Evolutionary conservation across 2,329 filamentous ascomycete species (phyloP).

Genomic region (Shiraia bambusicola): DNA sequence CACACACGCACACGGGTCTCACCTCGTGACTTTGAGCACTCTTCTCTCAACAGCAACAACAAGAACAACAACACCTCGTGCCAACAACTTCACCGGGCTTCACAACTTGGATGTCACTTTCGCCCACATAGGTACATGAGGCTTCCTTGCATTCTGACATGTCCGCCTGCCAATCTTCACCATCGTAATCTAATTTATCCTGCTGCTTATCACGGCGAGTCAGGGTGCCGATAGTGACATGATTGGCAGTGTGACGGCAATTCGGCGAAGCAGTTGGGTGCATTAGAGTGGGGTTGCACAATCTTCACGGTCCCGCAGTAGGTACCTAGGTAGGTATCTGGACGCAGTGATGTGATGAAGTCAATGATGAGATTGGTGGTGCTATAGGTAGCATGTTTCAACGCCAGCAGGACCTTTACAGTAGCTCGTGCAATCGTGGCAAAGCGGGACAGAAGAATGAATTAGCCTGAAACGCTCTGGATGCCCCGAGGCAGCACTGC

Average conservation of each 20-base stretch:
- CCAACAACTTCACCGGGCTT: background rate
- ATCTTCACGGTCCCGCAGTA: too few relatives aligned
- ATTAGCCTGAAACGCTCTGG: slow-evolving; percentile 9
- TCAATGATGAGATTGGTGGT: slow-evolving; percentile 8
- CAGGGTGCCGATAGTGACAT: too few relatives aligned
- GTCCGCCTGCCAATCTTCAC: slow-evolving; percentile 1
- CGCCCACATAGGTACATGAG: background rate
- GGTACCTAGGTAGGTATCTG: background rate
- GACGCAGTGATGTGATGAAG: slow-evolving; percentile 3
- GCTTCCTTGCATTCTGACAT: background rate
- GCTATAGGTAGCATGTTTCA: slow-evolving; percentile 30
- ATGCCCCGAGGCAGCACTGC: slow-evolving; percentile 1
- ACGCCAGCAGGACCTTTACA: slow-evolving; percentile 16
- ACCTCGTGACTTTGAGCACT: slow-evolving; percentile 10
- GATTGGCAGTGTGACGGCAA: too few relatives aligned
- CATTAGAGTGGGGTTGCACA: too few relatives aligned
- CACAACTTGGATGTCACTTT: slow-evolving; percentile 7
- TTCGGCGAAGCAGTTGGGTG: too few relatives aligned
- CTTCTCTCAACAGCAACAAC: slow-evolving; percentile 3
- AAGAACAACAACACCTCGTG: too few relatives aligned
- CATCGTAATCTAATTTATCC: background rate
- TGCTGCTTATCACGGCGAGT: background rate
- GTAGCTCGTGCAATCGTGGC: slow-evolving; percentile 9
- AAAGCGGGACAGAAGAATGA: slow-evolving; percentile 12
- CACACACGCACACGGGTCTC: slow-evolving; percentile 8